These are phyloP conservation scores for Acacia concinna DNA, from an alignment of 331 rosid species.

Conservation along the genomic window DNA sequence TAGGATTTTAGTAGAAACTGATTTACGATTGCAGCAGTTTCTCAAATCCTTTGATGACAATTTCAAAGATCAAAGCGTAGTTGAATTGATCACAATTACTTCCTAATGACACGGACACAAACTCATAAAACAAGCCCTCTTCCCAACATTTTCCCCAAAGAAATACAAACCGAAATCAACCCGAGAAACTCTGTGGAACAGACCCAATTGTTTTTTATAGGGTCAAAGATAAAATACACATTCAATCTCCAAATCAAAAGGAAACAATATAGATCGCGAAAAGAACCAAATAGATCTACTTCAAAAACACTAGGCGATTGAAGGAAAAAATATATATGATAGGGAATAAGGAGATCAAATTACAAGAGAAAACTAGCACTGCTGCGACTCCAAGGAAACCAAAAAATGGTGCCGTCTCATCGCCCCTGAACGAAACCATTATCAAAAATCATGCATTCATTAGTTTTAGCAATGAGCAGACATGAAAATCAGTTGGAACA, in stretches of 20 bases:
- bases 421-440: conserved; percentile 65
- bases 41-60: background rate
- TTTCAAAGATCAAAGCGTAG: background rate
- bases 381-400: conserved; percentile 78
- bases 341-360: background rate
- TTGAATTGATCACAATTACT: background rate
- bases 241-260: background rate
- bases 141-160: background rate
- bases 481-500: background rate
- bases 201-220: background rate
- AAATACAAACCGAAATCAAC: background rate
- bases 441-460: no score
- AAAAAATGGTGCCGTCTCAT: conserved; percentile 79
- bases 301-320: background rate
- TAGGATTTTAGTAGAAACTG: background rate
- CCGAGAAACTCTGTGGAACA: background rate
- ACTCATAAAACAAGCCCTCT: background rate
- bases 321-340: background rate
- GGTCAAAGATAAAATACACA: background rate
- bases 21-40: background rate
- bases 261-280: background rate
- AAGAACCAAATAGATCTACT: conserved; percentile 19
- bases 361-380: conserved; percentile 74
- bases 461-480: no score
- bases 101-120: background rate